Evolutionary conservation across 1,284 basidiomycete species (phyloP).

Genomic region (Rhodotorula sp.): DNA sequence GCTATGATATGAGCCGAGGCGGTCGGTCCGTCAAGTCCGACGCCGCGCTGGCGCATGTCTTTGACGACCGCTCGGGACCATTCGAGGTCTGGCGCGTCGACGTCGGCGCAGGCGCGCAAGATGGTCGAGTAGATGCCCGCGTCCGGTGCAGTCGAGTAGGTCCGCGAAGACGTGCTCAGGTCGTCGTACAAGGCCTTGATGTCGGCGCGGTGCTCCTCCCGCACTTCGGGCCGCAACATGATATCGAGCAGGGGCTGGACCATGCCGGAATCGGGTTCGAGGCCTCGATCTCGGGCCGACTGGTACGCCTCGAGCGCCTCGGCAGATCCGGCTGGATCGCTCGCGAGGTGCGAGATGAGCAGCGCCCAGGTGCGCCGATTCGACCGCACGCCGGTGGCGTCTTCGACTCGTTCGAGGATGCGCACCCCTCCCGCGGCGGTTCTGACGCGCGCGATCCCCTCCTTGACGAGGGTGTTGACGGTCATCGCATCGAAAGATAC

Average conservation of each 20-base stretch:
- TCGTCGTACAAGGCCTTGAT: slow-evolving; percentile 39
- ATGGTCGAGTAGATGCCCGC: slow-evolving; percentile 30
- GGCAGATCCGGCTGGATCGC: not conserved
- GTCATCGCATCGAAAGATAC: slow-evolving; percentile 17
- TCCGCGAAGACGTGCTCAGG: slow-evolving; percentile 16
- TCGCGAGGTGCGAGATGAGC: slow-evolving; percentile 19
- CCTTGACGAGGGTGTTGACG: slow-evolving; percentile 26
- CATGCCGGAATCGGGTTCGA: slow-evolving; percentile 33
- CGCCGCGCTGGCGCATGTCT: slow-evolving; percentile 32
- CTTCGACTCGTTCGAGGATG: slow-evolving; percentile 28
- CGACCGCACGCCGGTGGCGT: slow-evolving; percentile 9
- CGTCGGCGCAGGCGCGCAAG: slow-evolving; percentile 32
- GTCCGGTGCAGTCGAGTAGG: slow-evolving; percentile 25
- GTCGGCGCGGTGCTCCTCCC: slow-evolving; percentile 8
- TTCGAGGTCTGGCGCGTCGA: slow-evolving; percentile 24
- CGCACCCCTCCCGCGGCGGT: slow-evolving; percentile 16
- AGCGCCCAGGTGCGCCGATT: slow-evolving; percentile 26
- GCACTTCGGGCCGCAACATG: slow-evolving; percentile 9
- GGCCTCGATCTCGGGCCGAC: slow-evolving; percentile 27
- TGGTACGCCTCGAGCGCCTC: slow-evolving; percentile 31
- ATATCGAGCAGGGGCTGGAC: slow-evolving; percentile 35
- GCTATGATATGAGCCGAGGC: slow-evolving; percentile 22
- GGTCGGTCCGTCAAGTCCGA: slow-evolving; percentile 22
- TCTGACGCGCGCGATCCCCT: slow-evolving; percentile 8
- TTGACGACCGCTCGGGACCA: slow-evolving; percentile 26